Conservation (phyloP, 805 yeast genomes). For the Pichia pseudocactophila region DNA sequence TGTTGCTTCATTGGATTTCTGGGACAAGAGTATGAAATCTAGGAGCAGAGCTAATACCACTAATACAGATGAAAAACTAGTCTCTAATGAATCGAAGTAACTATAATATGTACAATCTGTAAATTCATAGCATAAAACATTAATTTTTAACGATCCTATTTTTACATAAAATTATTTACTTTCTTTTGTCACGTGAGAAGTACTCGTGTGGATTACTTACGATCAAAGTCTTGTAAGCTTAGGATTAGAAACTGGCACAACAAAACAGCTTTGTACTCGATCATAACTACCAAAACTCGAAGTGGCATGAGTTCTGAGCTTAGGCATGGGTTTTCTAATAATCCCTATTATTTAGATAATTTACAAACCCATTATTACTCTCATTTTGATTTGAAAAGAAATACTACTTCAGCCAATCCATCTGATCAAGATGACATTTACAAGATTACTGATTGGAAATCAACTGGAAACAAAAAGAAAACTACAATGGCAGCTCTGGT, state of each 20-base stretch:
- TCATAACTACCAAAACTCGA: too few species aligned
- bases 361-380: conserved; percentile 27
- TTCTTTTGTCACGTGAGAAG: too few species aligned
- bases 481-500: conserved; percentile 91
- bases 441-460: conserved; percentile 83
- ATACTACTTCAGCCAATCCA: conserved; percentile 83
- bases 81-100: not conserved
- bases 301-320: conserved; percentile 15
- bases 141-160: too few species aligned
- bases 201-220: too few species aligned
- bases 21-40: conserved; percentile 40
- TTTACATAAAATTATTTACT: too few species aligned
- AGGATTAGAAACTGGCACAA: too few species aligned
- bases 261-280: too few species aligned
- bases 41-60: conserved; percentile 6
- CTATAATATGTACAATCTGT: not conserved
- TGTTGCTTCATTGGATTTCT: conserved; percentile 86
- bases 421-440: conserved; percentile 49
- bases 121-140: not conserved
- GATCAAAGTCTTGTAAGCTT: too few species aligned
- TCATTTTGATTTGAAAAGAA: conserved; percentile 87
- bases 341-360: conserved; percentile 22
- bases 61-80: not conserved
- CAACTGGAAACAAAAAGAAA: conserved; percentile 80
- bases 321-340: conserved; percentile 27